Evolutionary conservation across 495 filamentous ascomycete species (phyloP), one percentile per base, ranked within the genome.

Genomic region (Hyaloscypha bicolor): DNA sequence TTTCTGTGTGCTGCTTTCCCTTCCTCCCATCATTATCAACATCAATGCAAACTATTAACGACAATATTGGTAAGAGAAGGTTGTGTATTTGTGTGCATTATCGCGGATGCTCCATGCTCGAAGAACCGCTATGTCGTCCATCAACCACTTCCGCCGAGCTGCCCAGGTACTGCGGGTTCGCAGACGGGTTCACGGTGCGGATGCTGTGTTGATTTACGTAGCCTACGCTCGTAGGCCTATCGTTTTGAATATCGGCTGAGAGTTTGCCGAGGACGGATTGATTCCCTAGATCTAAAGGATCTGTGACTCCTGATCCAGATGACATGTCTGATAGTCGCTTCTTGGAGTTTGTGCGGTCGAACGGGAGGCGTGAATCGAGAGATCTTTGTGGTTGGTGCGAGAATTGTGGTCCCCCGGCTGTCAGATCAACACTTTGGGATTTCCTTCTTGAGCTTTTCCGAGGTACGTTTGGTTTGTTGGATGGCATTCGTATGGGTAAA

Each of bases 171-270:
- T 81, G 76, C 9, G 67, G 69, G 32, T 72, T 66, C 21, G 72
- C 67, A 9, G 64, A 37, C 16, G 52, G 66, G 57, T 72, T 73
- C 55, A 74, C 59, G 19, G 74, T 77, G 55, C 77, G 85, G 37
- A 85, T 82, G 67, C 82, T 87, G 64, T 91, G 88, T 33, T 92
- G 88, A 42, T 90, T 80, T n/a, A 94, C 92, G 70, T 87, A 89
- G 1, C 92, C 91, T 71, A 89, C 82, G 71, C 83, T 91, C 3
- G 89, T 85, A 3, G 89, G 86, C 35, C 85, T 83, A 48, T 91
- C 90, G 11, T 55, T 12, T 67, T 70, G 32, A 19, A 66, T 0
- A 55, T 72, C 65, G 14, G 56, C 64, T 8, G 68, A 68, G 14
- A 70, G 32, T 9, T 35, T 56, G 57, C 64, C 63, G 9, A 73